phyloP scores from a whole-genome alignment of 2,329 filamentous ascomycete genomes.

The Ceratocystis papillata region DNA sequence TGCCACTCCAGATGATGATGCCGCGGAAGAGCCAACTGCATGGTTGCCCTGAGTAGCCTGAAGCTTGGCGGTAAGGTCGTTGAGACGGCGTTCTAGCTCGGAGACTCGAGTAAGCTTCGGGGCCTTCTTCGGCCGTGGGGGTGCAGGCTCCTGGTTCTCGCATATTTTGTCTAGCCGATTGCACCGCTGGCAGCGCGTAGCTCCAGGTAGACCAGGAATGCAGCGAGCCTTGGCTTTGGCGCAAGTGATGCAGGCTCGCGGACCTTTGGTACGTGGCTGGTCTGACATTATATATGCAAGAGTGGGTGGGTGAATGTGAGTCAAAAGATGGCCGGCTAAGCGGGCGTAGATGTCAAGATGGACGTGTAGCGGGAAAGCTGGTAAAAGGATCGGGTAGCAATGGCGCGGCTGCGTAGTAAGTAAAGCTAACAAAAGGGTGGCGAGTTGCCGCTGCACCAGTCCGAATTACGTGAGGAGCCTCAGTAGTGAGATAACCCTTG shows the following conservation, averaged over 20 bases:
- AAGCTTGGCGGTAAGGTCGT: constrained; percentile 40
- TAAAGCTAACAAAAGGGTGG: not conserved
- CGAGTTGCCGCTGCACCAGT: not conserved
- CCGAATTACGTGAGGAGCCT: no score
- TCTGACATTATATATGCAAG: not conserved
- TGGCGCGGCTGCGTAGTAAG: not conserved
- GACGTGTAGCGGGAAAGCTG: not conserved
- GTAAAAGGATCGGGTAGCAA: not conserved
- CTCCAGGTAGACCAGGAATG: constrained; percentile 35
- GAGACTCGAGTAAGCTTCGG: constrained; percentile 41
- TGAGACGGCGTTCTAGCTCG: constrained; percentile 41
- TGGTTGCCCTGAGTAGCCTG: not conserved
- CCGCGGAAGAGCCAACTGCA: not conserved
- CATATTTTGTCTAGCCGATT: constrained; percentile 40
- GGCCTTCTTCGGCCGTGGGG: constrained; percentile 39
- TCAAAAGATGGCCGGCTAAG: no score
- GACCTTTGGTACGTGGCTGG: constrained; percentile 32
- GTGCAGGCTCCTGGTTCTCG: constrained; percentile 38
- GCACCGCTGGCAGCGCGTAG: constrained; percentile 40
- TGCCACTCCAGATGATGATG: not conserved
- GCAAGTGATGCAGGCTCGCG: constrained; percentile 41
- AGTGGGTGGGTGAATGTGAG: not conserved
- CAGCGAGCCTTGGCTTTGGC: constrained; percentile 44
- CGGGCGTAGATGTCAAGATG: not conserved
- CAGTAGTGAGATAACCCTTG: not conserved